Base-by-base conservation (phyloP, 225 moss, liverwort and hornwort species). In the Polytrichum commune region DNA sequence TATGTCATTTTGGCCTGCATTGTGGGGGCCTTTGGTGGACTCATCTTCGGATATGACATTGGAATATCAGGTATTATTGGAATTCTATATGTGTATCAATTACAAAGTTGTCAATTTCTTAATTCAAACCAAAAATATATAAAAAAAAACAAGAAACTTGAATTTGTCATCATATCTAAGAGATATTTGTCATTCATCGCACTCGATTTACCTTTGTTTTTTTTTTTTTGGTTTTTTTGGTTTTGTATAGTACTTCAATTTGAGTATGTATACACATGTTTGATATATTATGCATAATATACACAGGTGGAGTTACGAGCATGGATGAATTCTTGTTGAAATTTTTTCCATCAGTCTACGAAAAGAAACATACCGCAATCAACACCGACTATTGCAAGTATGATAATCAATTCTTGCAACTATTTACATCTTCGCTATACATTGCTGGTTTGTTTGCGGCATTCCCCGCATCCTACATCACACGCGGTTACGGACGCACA, bases 381-480 rank as follows among this genome's bases (percentile, higher is more conserved):
- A 32, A 22, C 30, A 20, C 65, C 18, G 65, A 30, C 19, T 65
- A 65, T 65, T 65, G 65, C 10, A 65, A 65, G 23, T 65, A 65
- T 32, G 65, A 65, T n/a, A 65, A 65, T 65, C 65, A 65, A 22
- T 65, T 19, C 22, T 32, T 65, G 29, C 65, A 65, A 23, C 62
- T 63, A 63, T 63, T 63, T 16, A 63, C 62, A 27, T 63, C 62
- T 26, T 63, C 62, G 8, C 27, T 65, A 2, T 65, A 65, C 35
- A 30, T 65, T 8, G 65, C 65, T 0, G 65, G 65, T 23, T 65
- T 65, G 30, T 30, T 30, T 19, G 65, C 65, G 1, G 65, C 35
- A 20, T 65, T 30, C 23, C 65, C 65, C 13, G 65, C 65, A 30
- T 65, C 65, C 23, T 65, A 65, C 35, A 32, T 33, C 19, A 35